Evolutionary conservation across 352 stramenopile species (phyloP), one percentile per base, ranked within the genome.

Genomic region (Phytophthora meadii): DNA sequence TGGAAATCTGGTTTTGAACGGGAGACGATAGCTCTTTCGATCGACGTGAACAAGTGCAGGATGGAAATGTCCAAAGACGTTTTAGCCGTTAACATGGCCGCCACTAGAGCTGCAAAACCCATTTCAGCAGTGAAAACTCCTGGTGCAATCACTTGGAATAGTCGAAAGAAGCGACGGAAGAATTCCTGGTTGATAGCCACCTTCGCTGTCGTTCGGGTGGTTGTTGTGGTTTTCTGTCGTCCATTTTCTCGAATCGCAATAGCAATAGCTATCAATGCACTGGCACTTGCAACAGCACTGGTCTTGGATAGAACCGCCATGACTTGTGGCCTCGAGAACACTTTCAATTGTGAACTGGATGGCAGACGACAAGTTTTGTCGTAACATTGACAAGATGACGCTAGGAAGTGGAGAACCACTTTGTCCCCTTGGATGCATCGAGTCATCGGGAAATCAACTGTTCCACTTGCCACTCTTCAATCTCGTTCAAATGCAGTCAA

Each of bases 51-150:
- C 32, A 85, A 85, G 47, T 92, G 80, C 45, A 94, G 68, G 54
- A 94, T 65, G 51, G 83, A 61, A 45, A 94, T 93, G 47, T 94
- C 84, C 51, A 92, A 91, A 30, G 86, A 90, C 53, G 86, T 94
- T 28, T 81, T 79, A 19, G 81, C 77, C 6, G 77, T 79, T 15
- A 94, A 70, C 48, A 92, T 72, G 8, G 71, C 65, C 0, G 84
- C 83, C 3, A 94, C 86, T 1, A 92, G 45, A 15, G 82, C 61
- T 3, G 86, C 83, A 40, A 91, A 91, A 3, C 69, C 84, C 19
- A 91, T 74, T 57, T 93, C 86, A 1, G 82, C 68, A 17, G 81
- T 88, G 64, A 89, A 89, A 0, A 82, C 56, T 3, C 82, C 75
- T 0, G 86, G 86, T 22, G 90, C 81, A 54, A 91, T 89, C 30